Evolutionary conservation across 2,329 filamentous ascomycete genomes (phyloP), one percentile per base, ranked within the genome.

Genomic region (Paecilomyces niveus): DNA sequence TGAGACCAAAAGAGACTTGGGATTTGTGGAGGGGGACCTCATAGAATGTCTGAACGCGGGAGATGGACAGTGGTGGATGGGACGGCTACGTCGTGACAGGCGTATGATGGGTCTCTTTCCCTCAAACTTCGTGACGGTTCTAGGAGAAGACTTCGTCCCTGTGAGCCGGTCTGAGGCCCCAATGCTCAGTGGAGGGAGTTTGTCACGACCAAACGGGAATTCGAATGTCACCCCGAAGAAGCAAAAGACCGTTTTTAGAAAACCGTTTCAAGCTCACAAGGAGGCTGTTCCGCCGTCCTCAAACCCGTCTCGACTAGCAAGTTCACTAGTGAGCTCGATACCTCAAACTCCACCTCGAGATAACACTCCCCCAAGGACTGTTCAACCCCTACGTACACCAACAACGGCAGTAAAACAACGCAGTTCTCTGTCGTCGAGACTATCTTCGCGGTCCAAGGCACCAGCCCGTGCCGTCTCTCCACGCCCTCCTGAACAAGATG

Each of bases 21-120:
- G 94, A 15, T 99, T 99, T 75, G 89, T 99, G 66, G 94, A 99
- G 75, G 94, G 94, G 63, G 94, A 99, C 76, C 77, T 99, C 65
- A 99, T 99, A 73, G 94, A 99, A 83, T 97, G 93, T 70, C 82
- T 99, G 56, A 99, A 99, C 73, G 94, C 94, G 21, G 94, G 94
- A 63, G 94, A 99, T 77, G 94, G 94, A 56, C 92, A 90, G 53
- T 99, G 94, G 94, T 99, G 94, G 94, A 96, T 92, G 77, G 94
- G 94, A 54, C 86, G 93, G 63, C 78, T 99, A 70, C 90, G 88
- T 70, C 86, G 94, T 66, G 94, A 99, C 76, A 88, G 89, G 73
- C 86, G 92, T 69, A 92, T 93, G 68, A 88, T 97, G 68, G 94
- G 94, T 57, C 81, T 94, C 21, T 99, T 99, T 70, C 94, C 94